Percentiles rank a stretch among this genome's conserved stretches.
Evolutionary conservation across 2,329 filamentous ascomycete species (phyloP).

Genomic region (Aspergillus transmontanensis): DNA sequence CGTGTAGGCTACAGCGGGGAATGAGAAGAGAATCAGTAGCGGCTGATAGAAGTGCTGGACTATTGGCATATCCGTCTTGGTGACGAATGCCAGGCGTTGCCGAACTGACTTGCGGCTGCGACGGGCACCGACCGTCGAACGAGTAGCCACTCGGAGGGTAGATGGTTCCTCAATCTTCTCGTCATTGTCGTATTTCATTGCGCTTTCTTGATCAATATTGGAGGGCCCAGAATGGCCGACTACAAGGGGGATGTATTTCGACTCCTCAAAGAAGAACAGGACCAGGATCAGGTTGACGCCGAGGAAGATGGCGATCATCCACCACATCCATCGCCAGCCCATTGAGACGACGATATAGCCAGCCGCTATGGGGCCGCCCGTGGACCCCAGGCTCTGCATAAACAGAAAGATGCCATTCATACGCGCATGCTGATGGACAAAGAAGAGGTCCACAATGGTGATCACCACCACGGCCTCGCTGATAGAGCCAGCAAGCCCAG

Average conservation of each 20-base stretch:
- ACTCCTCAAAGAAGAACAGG: slow-evolving; percentile 50
- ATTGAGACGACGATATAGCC: slow-evolving; percentile 39
- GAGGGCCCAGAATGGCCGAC: neutral
- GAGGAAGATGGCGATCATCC: slow-evolving; percentile 49
- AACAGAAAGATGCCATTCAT: slow-evolving; percentile 53
- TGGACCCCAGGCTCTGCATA: slow-evolving; percentile 33
- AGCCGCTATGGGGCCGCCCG: slow-evolving; percentile 38
- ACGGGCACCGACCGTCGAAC: neutral
- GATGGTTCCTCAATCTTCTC: neutral
- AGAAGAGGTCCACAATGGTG: slow-evolving; percentile 52
- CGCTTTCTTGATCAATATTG: too few species aligned
- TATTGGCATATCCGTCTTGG: slow-evolving; percentile 17
- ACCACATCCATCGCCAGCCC: slow-evolving; percentile 56
- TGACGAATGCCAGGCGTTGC: slow-evolving; percentile 44
- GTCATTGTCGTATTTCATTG: neutral
- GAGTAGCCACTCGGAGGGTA: neutral
- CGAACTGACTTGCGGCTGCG: slow-evolving; percentile 34
- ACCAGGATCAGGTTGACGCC: slow-evolving; percentile 43
- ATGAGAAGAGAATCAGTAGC: slow-evolving; percentile 31
- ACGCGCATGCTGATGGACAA: slow-evolving; percentile 49
- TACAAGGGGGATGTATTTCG: slow-evolving; percentile 24
- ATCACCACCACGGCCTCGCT: slow-evolving; percentile 47
- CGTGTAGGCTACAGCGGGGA: slow-evolving; percentile 54
- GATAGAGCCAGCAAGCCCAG: slow-evolving; percentile 48
- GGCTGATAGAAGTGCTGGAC: slow-evolving; percentile 34